Evolutionary conservation across 2,329 filamentous ascomycete genomes (phyloP).

Genomic region (Alternaria ethzedia): DNA sequence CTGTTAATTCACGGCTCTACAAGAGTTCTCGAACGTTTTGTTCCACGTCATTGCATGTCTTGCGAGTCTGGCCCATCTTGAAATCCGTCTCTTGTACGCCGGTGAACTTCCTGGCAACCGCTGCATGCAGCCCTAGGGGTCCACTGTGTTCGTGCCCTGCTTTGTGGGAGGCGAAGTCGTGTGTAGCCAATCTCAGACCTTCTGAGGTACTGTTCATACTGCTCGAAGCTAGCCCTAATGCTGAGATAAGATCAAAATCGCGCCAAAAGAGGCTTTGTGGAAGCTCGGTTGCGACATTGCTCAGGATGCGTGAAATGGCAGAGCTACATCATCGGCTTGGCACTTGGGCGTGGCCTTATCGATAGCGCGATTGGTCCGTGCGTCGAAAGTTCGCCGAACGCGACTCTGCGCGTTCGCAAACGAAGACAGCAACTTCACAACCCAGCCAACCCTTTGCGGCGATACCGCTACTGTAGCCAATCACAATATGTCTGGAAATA

Average conservation of each 20-base stretch:
- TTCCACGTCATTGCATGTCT: neutral
- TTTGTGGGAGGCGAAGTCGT: neutral
- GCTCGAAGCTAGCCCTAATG: neutral
- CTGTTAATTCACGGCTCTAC: neutral
- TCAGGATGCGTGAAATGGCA: neutral
- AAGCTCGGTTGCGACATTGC: neutral
- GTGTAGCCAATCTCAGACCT: neutral
- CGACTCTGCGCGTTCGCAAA: conserved; percentile 10
- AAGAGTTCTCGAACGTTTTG: neutral
- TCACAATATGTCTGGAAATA: conserved; percentile 36
- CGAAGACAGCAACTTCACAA: neutral
- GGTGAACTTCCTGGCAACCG: neutral
- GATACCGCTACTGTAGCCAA: neutral
- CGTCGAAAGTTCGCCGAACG: conserved; percentile 9
- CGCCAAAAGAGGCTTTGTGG: neutral
- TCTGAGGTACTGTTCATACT: neutral
- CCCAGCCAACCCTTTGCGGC: neutral
- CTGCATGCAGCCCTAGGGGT: neutral
- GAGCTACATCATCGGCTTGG: neutral
- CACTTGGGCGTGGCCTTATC: neutral
- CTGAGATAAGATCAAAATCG: neutral
- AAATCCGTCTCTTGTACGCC: neutral
- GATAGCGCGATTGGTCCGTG: neutral
- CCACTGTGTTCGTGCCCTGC: neutral
- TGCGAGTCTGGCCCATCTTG: neutral